Percentiles rank a stretch among this genome's conserved stretches.
These are phyloP conservation scores for Oryza australiensis DNA, from an alignment of 176 grass and related monocot genomes.

Conservation along the genomic window DNA sequence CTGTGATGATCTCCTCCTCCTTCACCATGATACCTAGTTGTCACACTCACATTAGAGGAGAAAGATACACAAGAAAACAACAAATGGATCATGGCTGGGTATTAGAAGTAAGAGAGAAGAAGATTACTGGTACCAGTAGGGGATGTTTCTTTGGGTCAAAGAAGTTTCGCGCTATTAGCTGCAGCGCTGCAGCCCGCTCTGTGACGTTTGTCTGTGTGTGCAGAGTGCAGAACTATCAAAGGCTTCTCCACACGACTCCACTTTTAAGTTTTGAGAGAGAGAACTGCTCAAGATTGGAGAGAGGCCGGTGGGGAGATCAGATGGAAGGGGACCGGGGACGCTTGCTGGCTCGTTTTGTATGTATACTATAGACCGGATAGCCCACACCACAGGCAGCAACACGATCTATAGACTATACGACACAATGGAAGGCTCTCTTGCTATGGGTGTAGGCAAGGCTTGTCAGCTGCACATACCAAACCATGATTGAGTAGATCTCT, in stretches of 20 bases:
- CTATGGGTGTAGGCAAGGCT: background rate
- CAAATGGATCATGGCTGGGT: background rate
- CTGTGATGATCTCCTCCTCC: slow-evolving; percentile 41
- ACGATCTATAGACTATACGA: slow-evolving; percentile 15
- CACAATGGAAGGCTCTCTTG: background rate
- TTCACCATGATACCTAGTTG: slow-evolving; percentile 44
- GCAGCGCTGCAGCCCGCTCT: slow-evolving; percentile 22
- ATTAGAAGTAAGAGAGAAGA: background rate
- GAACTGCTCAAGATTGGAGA: slow-evolving; percentile 11
- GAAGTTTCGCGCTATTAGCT: slow-evolving; percentile 38
- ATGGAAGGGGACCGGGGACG: slow-evolving; percentile 16
- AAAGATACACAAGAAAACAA: background rate
- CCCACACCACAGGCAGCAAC: background rate
- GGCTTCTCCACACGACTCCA: slow-evolving; percentile 20
- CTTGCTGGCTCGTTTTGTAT: slow-evolving; percentile 29
- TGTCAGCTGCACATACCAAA: slow-evolving; percentile 21
- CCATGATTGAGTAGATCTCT: background rate
- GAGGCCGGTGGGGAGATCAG: background rate
- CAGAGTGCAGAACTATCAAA: slow-evolving; percentile 20
- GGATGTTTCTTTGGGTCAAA: slow-evolving; percentile 38
- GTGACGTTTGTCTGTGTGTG: slow-evolving; percentile 10
- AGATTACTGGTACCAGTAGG: slow-evolving; percentile 13
- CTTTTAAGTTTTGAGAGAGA: slow-evolving; percentile 16
- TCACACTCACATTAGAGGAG: background rate
- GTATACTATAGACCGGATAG: background rate